phyloP scores from a whole-genome alignment of 2,329 filamentous ascomycete genomes.

The Verticillium alfalfae region DNA sequence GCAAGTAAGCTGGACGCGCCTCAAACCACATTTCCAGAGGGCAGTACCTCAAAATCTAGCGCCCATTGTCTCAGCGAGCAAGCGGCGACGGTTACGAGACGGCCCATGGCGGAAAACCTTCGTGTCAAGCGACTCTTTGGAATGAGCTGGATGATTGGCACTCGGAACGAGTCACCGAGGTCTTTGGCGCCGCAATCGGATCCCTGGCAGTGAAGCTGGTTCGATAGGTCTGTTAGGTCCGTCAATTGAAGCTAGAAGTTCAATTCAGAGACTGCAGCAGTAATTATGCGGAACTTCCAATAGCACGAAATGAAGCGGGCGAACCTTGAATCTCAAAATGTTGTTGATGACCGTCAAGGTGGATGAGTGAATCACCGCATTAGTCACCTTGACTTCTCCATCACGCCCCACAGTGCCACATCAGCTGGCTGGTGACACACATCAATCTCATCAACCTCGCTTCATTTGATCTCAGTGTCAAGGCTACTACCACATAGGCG shows the following conservation, averaged over 20 bases:
- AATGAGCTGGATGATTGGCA: not conserved
- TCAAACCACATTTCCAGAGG: not conserved
- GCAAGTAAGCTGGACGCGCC: constrained; percentile 1
- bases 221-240: too few species aligned
- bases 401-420: too few species aligned
- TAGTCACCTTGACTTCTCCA: not conserved
- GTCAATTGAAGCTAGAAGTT: too few species aligned
- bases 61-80: constrained; percentile 33
- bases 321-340: not conserved
- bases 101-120: constrained; percentile 4
- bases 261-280: too few species aligned
- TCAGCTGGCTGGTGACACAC: too few species aligned
- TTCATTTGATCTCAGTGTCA: too few species aligned
- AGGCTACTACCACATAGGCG: too few species aligned
- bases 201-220: too few species aligned
- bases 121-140: not conserved
- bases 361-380: not conserved
- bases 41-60: constrained; percentile 39
- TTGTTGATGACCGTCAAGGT: not conserved
- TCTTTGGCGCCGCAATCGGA: not conserved
- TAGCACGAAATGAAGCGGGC: not conserved
- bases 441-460: too few species aligned
- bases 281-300: too few species aligned
- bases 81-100: constrained; percentile 26
- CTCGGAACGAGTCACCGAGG: not conserved